Percentiles rank a stretch among this genome's conserved stretches.
Evolutionary conservation across 345 rosid species (phyloP).

Genomic region (Acer campestre): DNA sequence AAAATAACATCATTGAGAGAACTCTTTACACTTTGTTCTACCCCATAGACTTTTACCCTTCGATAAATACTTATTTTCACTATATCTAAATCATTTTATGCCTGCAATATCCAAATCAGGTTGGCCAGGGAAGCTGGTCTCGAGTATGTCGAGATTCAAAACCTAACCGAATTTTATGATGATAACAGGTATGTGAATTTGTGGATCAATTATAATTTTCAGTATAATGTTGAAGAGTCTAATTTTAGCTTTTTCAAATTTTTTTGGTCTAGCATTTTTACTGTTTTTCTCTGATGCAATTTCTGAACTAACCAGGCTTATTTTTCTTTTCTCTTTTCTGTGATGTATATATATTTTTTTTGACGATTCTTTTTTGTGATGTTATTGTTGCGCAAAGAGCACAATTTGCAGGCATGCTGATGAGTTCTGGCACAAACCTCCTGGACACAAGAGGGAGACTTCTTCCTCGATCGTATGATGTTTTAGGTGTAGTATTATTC

Average conservation of each 20-base stretch:
- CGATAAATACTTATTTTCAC: not conserved
- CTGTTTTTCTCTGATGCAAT: not conserved
- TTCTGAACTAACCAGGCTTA: constrained; percentile 18
- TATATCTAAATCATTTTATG: not conserved
- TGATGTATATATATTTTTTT: not conserved
- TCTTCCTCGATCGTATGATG: constrained; percentile 80
- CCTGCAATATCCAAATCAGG: constrained; percentile 42
- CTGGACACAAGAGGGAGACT: constrained; percentile 89
- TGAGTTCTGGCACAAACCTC: constrained; percentile 73
- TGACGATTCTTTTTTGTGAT: constrained; percentile 2
- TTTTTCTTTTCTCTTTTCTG: constrained; percentile 17
- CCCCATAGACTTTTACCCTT: not conserved
- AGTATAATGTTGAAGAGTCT: not conserved
- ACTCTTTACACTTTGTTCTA: not conserved
- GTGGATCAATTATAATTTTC: not conserved
- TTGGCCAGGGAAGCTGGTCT: constrained; percentile 97
- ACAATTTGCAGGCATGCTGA: constrained; percentile 69
- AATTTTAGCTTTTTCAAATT: not conserved
- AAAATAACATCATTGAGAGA: constrained; percentile 15
- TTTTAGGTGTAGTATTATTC: constrained; percentile 56
- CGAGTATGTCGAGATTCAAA: constrained; percentile 95
- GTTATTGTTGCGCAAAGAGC: constrained; percentile 43
- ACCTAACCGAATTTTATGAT: constrained; percentile 85
- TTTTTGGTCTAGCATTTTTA: not conserved
- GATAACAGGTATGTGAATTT: constrained; percentile 66